Evolutionary conservation across 495 filamentous ascomycete species (phyloP), one percentile per base, ranked within the genome.

Genomic region (Friedmanniomyces simplex): DNA sequence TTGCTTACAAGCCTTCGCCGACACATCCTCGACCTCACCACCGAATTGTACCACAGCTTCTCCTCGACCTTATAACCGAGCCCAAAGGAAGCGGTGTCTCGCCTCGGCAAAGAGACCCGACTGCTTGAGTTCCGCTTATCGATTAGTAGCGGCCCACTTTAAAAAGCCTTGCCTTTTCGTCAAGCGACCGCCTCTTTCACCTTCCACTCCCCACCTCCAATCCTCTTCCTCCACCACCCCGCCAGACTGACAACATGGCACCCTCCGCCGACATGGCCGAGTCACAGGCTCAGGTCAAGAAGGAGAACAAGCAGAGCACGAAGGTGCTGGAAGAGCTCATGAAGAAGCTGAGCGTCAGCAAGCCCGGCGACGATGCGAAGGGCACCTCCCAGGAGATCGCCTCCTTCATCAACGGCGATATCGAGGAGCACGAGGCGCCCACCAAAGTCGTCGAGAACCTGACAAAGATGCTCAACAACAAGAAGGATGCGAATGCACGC

Each of bases 401-500:
- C 69, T 76, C 81, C 54, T 87, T 90, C 70, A 83, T 91, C 74
- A 86, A 88, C 72, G 87, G 87, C 62, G 82, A 85, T 61, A 89
- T 89, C 69, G 83, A 87, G 61, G 84, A 88, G 75, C 77, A 81
- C 62, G 77, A 81, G 64, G 83, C 86, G 22, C 87, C 87, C 54
- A 76, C 77, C 56, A 83, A 85, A 80, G 85, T 84, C 58, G 83
- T 96, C 63, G 88, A 93, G 64, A 68, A 79, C 43, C 76, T 99
- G 66, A 87, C 89, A 82, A 95, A 96, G 81, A 86, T 91, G 73
- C 82, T 99, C 57, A 72, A 72, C 74, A 95, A 88, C 85, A 99
- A 99, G 86, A 99, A 99, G 82, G 94, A 99, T 83, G 89, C 90
- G 62, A 67, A 75, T 49, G 86, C 77, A 60, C 88, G 93, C 58